Evolutionary conservation across 768 basidiomycete species (phyloP), one percentile per base, ranked within the genome.

Genomic region (Hygrocybe coccinea): DNA sequence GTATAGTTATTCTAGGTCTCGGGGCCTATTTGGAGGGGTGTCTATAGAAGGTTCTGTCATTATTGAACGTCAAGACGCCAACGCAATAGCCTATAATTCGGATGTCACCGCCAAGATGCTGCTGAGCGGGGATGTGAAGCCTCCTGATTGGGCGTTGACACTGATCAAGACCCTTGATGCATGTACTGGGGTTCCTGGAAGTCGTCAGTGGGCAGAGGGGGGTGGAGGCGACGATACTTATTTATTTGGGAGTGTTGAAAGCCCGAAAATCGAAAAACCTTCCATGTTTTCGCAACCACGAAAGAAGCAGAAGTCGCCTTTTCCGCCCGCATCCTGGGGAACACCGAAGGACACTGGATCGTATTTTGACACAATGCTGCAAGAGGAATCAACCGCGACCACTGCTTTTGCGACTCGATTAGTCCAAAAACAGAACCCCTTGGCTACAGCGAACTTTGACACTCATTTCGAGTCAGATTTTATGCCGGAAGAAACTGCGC

Each of bases 41-140:
- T 92, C 90, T 15, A 68, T 91, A 10, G 89, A 91, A 73, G 93
- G 93, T 11, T 90, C 89, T 1, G 85, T 97, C 50, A 94, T 98
- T 56, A 79, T 97, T 14, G 95, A 97, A 70, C 83, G 95, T 37
- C 89, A 93, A 65, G 95, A 99, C 68, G 91, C 93, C 8, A 97
- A 97, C 65, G 75, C 82, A 1, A 77, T 85, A 48, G 95, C 95
- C 2, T 97, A 97, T 65, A 66, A 72, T 25, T 79, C 82, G 2
- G 79, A 86, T 52, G 89, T 94, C 15, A 84, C 86, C 1, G 86
- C 78, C 2, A 87, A 86, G 67, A 79, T 86, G 66, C 81, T 99
- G 22, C 83, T 99, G 14, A 86, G 83, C 37, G 95, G 95, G 5
- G 68, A 67, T 9, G 72, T 97, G 41, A 78, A 83, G 11, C 78